These are phyloP conservation scores for Massariosphaeria phaeospora DNA, from an alignment of 495 filamentous ascomycete genomes.

Conservation along the genomic window DNA sequence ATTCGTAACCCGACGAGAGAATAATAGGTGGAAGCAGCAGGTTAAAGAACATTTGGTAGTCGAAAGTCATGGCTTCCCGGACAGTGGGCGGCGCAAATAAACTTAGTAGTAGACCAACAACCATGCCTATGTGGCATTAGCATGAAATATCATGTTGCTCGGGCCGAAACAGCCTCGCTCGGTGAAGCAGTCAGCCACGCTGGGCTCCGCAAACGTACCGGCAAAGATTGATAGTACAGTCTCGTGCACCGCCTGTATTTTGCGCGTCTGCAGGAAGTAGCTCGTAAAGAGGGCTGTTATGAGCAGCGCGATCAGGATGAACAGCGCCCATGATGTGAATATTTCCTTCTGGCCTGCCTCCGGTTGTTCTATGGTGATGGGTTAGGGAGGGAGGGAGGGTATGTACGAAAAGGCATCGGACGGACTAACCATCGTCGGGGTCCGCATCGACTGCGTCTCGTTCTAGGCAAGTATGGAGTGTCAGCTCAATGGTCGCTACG, in stretches of 20 bases:
- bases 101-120: constrained; percentile 84
- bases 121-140: constrained; percentile 65
- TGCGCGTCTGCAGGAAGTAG: constrained; percentile 90
- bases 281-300: constrained; percentile 93
- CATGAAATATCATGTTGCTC: no score
- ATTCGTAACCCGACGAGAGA: constrained; percentile 90
- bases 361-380: constrained; percentile 38
- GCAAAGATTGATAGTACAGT: constrained; percentile 98
- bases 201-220: constrained; percentile 62
- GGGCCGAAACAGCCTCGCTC: no score
- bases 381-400: constrained; percentile 16
- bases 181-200: background rate
- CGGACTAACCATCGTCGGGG: constrained; percentile 36
- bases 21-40: constrained; percentile 96
- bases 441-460: constrained; percentile 40
- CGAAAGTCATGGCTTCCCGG: constrained; percentile 83
- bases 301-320: constrained; percentile 89
- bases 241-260: constrained; percentile 95
- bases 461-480: constrained; percentile 21
- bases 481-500: constrained; percentile 27
- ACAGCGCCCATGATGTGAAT: constrained; percentile 90
- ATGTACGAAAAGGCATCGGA: background rate
- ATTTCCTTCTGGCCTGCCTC: constrained; percentile 79
- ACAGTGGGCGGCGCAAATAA: constrained; percentile 73
- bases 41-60: constrained; percentile 99